Conservation (phyloP, 257 asterid species). For the Euphrasia confusa region DNA sequence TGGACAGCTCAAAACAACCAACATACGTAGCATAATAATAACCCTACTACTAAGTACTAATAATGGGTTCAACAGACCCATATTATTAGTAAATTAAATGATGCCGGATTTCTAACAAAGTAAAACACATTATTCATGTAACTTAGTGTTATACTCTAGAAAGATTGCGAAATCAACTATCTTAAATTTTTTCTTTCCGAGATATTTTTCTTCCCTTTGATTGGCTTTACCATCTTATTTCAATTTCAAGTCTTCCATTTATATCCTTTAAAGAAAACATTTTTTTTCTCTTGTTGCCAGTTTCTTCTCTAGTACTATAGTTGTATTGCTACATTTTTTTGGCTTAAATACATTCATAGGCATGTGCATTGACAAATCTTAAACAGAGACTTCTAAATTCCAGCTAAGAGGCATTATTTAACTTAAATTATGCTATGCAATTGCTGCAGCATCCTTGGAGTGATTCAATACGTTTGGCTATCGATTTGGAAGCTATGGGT, state of each 20-base stretch:
- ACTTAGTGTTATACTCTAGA: too few species aligned
- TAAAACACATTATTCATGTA: too few species aligned
- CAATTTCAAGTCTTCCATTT: background rate
- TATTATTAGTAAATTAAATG: too few species aligned
- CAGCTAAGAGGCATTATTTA: constrained; percentile 7
- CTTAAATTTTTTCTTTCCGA: too few species aligned
- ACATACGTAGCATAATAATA: too few species aligned
- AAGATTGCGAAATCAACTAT: too few species aligned
- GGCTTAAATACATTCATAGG: background rate
- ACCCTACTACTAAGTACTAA: too few species aligned
- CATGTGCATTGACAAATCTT: constrained; percentile 3
- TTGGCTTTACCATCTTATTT: too few species aligned
- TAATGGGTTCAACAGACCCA: too few species aligned
- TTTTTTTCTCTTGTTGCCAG: constrained; percentile 4
- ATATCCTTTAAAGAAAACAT: constrained; percentile 1
- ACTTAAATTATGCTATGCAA: constrained; percentile 18
- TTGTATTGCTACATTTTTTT: background rate
- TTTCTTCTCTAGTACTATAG: background rate
- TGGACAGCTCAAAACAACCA: too few species aligned
- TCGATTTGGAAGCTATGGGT: constrained; percentile 99
- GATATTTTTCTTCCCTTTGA: too few species aligned
- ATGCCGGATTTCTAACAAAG: too few species aligned
- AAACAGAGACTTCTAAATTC: constrained; percentile 13
- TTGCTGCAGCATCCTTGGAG: constrained; percentile 94
- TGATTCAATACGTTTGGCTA: constrained; percentile 67